These are phyloP conservation scores for Lactuca sativa DNA, from an alignment of 129 eudicot genomes.

Conservation along the genomic window DNA sequence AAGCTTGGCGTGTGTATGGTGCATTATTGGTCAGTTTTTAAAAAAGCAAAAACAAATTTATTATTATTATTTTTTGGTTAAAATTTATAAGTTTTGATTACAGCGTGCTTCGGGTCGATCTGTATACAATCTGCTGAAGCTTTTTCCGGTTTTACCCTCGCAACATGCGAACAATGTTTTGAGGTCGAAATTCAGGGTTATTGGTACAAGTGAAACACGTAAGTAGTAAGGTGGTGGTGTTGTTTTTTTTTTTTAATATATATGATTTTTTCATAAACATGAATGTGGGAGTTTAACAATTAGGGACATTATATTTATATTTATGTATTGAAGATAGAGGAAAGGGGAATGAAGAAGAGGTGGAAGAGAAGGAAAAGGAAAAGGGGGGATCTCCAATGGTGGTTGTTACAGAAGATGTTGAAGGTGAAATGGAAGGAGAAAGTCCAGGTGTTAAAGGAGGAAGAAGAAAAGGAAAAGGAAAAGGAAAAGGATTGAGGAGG, in stretches of 20 bases:
- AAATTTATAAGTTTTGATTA: too few species aligned
- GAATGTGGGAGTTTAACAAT: neutral
- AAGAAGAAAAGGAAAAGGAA: constrained; percentile 11
- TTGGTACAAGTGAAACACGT: constrained; percentile 36
- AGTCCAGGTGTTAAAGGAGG: constrained; percentile 18
- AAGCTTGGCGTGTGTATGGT: constrained; percentile 86
- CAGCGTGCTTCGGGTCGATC: constrained; percentile 79
- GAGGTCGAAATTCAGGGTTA: constrained; percentile 39
- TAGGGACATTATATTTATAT: neutral
- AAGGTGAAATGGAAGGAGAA: constrained; percentile 34
- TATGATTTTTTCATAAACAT: neutral
- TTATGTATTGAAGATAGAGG: constrained; percentile 43
- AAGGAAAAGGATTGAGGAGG: constrained; percentile 29
- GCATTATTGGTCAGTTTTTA: constrained; percentile 61
- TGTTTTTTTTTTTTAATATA: neutral
- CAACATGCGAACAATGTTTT: constrained; percentile 37
- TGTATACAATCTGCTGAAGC: constrained; percentile 58
- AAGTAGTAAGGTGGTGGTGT: constrained; percentile 2
- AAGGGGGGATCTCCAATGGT: constrained; percentile 43
- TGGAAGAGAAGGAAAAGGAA: constrained; percentile 33
- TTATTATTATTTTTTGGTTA: too few species aligned
- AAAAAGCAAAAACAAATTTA: neutral
- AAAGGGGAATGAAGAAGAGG: constrained; percentile 39
- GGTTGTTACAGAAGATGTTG: constrained; percentile 33
- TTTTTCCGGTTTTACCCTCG: constrained; percentile 54